phyloP scores from a whole-genome alignment of 768 basidiomycete species.

The Asterophora lycoperdoides region DNA sequence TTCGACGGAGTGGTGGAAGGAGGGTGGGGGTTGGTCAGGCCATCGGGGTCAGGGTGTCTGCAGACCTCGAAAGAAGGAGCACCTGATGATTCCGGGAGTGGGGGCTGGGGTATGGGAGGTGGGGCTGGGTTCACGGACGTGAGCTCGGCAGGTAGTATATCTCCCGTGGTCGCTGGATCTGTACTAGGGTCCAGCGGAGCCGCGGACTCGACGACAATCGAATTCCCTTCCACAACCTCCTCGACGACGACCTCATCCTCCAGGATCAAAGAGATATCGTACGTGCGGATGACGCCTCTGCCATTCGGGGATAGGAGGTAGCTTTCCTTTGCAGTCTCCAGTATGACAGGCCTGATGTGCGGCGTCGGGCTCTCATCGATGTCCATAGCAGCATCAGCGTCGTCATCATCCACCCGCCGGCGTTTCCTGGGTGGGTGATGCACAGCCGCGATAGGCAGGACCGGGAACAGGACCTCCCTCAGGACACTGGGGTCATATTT shows the following conservation, averaged over 20 bases:
- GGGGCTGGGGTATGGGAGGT: no score
- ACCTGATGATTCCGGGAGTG: no score
- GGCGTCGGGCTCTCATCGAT: conserved; percentile 9
- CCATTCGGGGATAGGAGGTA: conserved; percentile 35
- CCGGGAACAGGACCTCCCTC: conserved; percentile 42
- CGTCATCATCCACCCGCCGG: conserved; percentile 17
- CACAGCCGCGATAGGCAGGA: conserved; percentile 14
- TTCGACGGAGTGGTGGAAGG: no score
- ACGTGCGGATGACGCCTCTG: conserved; percentile 17
- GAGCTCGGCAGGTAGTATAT: not conserved
- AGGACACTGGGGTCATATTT: conserved; percentile 48
- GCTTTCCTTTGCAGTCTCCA: conserved; percentile 39
- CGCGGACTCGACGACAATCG: not conserved
- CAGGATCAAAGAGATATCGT: conserved; percentile 37
- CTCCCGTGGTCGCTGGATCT: not conserved
- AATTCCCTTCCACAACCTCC: conserved; percentile 11
- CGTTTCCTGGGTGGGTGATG: conserved; percentile 33
- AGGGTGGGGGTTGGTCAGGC: no score
- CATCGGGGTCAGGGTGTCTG: no score
- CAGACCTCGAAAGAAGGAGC: no score
- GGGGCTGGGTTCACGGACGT: no score
- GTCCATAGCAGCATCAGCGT: conserved; percentile 13
- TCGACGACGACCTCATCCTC: conserved; percentile 17
- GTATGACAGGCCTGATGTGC: conserved; percentile 22
- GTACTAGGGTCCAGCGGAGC: not conserved